Evolutionary conservation across 495 filamentous ascomycete genomes (phyloP).

Genomic region (Cairneyella variabilis): DNA sequence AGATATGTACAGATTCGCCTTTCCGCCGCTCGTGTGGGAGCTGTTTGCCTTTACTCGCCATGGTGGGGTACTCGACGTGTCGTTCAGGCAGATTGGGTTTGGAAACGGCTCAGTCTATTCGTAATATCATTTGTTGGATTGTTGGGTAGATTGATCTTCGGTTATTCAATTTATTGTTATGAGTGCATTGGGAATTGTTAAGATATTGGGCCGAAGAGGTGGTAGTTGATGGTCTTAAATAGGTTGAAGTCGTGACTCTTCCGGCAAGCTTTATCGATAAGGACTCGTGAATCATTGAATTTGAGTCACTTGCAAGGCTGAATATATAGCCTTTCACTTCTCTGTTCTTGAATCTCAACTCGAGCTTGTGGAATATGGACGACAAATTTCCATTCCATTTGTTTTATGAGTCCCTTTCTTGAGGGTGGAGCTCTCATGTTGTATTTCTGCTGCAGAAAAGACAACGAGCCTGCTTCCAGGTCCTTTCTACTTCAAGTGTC

Average conservation of each 20-base stretch:
- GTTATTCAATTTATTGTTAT: neutral
- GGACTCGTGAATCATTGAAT: slow-evolving; percentile 16
- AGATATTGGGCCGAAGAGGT: neutral
- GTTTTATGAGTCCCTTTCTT: no score
- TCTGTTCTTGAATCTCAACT: no score
- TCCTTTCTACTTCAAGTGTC: no score
- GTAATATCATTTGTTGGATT: slow-evolving; percentile 23
- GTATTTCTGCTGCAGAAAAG: no score
- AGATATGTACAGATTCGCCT: slow-evolving; percentile 71
- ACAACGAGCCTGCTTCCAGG: no score
- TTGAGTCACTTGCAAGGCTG: slow-evolving; percentile 6
- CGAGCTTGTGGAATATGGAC: no score
- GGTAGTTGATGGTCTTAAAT: neutral
- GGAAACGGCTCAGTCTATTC: slow-evolving; percentile 16
- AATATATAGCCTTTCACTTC: no score
- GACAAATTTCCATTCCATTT: no score
- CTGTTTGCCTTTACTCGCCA: slow-evolving; percentile 59
- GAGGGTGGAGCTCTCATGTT: no score
- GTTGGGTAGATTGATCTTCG: neutral
- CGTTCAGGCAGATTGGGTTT: neutral
- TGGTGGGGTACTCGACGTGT: slow-evolving; percentile 28
- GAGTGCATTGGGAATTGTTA: neutral
- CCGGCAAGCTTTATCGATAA: slow-evolving; percentile 25
- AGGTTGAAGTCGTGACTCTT: slow-evolving; percentile 17
- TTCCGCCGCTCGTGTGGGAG: slow-evolving; percentile 72